These are phyloP conservation scores for Exutisphaerella laricina DNA, from an alignment of 2,329 filamentous ascomycete species.

Conservation along the genomic window DNA sequence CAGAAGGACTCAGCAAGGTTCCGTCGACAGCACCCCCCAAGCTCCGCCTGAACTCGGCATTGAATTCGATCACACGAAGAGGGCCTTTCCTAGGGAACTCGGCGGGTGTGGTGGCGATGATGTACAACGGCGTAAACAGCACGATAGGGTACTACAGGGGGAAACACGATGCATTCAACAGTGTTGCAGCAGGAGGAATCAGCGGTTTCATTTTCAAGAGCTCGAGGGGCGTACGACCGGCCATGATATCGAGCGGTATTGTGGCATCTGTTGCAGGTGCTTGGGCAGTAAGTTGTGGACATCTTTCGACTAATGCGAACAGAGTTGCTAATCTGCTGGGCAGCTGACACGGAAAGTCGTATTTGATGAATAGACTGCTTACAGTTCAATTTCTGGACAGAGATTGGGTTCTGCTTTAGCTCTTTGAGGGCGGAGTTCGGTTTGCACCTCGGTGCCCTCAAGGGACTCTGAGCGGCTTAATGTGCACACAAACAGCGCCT, in stretches of 20 bases:
- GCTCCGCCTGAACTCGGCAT: constrained; percentile 84
- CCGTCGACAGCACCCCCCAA: constrained; percentile 73
- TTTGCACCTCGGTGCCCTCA: not conserved
- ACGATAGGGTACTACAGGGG: constrained; percentile 71
- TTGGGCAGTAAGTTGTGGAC: constrained; percentile 73
- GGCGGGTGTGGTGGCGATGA: constrained; percentile 89
- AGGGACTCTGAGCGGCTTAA: not conserved
- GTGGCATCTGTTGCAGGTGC: constrained; percentile 77
- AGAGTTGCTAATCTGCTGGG: constrained; percentile 4
- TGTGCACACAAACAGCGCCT: not conserved
- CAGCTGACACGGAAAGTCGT: constrained; percentile 25
- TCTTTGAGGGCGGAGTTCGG: constrained; percentile 4
- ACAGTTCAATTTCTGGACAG: not conserved
- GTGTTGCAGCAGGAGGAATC: constrained; percentile 73
- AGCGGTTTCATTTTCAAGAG: constrained; percentile 97
- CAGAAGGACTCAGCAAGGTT: constrained; percentile 75
- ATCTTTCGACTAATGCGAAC: not conserved
- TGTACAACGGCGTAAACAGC: constrained; percentile 91
- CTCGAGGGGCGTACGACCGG: constrained; percentile 80
- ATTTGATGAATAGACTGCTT: constrained; percentile 14
- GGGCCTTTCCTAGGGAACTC: constrained; percentile 96
- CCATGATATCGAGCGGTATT: constrained; percentile 89
- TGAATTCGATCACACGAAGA: constrained; percentile 88
- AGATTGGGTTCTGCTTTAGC: not conserved
- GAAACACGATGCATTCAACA: constrained; percentile 87